Percentiles rank a stretch among this genome's conserved stretches.
Conservation (phyloP, 495 filamentous ascomycete genomes). For the Penicillium arizonense region DNA sequence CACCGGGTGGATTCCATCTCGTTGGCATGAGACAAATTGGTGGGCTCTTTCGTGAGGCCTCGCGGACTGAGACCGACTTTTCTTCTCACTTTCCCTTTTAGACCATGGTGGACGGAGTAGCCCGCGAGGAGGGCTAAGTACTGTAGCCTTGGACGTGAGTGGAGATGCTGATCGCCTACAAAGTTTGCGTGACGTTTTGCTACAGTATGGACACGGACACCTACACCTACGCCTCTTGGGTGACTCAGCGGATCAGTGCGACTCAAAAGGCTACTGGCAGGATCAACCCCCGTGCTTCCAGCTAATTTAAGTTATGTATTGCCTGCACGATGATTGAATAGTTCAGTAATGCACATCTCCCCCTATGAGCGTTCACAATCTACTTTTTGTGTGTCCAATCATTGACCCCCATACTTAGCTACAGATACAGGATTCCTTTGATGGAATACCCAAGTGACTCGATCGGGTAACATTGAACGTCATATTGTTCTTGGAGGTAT, state of each 20-base stretch:
- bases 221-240: too few relatives aligned
- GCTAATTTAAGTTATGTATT: neutral
- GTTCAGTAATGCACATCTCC: too few relatives aligned
- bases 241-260: too few relatives aligned
- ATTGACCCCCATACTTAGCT: too few relatives aligned
- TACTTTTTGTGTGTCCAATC: too few relatives aligned
- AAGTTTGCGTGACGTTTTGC: neutral
- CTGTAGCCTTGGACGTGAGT: neutral
- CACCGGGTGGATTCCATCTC: slow-evolving; percentile 19
- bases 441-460: neutral
- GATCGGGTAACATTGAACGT: neutral
- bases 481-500: neutral
- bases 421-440: too few relatives aligned
- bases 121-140: neutral
- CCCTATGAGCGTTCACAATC: too few relatives aligned
- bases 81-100: neutral
- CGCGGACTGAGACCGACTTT: neutral
- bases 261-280: neutral
- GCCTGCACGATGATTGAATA: neutral
- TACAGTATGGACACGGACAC: too few relatives aligned
- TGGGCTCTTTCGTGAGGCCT: slow-evolving; percentile 1
- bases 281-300: neutral
- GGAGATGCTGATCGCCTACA: slow-evolving; percentile 1
- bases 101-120: slow-evolving; percentile 1
- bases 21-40: neutral